A percentile compares a stretch with the other conserved stretches of the same genome.
phyloP scores from a whole-genome alignment of 2,329 filamentous ascomycete genomes.

The Stagonosporopsis rhizophila region DNA sequence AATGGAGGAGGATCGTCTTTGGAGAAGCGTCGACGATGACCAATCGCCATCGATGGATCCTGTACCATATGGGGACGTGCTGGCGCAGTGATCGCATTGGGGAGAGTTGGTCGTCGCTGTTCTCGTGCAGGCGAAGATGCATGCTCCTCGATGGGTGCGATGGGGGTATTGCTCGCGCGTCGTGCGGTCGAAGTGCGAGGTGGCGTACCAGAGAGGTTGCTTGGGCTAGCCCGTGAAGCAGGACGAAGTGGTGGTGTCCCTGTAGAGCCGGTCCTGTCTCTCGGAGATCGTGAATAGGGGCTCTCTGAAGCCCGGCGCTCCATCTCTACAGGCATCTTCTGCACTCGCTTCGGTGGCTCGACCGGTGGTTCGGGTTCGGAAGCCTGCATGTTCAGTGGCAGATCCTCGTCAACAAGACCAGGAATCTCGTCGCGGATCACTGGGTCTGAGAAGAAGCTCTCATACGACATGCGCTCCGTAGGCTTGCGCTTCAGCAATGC shows the following conservation, averaged over 20 bases:
- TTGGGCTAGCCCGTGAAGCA: conserved; percentile 41
- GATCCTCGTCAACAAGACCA: conserved; percentile 79
- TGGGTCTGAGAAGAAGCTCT: conserved; percentile 79
- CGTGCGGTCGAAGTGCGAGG: conserved; percentile 35
- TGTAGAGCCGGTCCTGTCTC: conserved; percentile 35
- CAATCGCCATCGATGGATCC: conserved; percentile 47
- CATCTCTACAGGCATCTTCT: conserved; percentile 39
- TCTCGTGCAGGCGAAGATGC: conserved; percentile 44
- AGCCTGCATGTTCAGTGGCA: conserved; percentile 50
- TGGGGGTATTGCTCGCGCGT: conserved; percentile 44
- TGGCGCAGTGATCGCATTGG: conserved; percentile 55
- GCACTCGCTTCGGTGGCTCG: conserved; percentile 33
- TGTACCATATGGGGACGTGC: conserved; percentile 49
- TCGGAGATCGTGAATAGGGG: conserved; percentile 44
- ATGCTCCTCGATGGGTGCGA: conserved; percentile 44
- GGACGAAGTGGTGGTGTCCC: conserved; percentile 45
- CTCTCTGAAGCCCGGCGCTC: conserved; percentile 38
- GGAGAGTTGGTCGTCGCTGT: conserved; percentile 53
- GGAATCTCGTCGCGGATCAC: conserved; percentile 80
- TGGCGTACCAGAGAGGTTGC: conserved; percentile 35
- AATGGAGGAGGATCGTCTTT: conserved; percentile 53
- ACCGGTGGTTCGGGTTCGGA: conserved; percentile 37
- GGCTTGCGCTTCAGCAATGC: conserved; percentile 84
- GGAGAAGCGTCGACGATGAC: conserved; percentile 70
- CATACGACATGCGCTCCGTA: conserved; percentile 83